A percentile compares a stretch with the other conserved stretches of the same genome.
phyloP scores from a whole-genome alignment of 441 rosid genomes.

The Corymbia calophylla region DNA sequence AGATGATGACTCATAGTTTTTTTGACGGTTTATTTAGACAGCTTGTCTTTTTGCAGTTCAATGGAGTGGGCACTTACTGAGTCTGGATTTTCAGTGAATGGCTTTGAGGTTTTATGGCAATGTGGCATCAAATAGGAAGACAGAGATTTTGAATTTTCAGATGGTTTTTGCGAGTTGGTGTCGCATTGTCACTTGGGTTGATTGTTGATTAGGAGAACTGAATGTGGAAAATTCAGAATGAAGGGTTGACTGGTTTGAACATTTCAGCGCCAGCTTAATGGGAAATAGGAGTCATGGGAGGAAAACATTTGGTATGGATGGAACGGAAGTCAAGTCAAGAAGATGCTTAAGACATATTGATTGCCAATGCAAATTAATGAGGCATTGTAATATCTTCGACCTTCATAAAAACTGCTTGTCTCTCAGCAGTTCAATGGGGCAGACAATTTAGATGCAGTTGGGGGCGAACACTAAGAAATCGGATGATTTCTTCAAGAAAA shows the following conservation, averaged over 20 bases:
- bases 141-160: neutral
- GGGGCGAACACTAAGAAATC: neutral
- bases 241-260: neutral
- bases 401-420: neutral
- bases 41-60: neutral
- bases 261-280: neutral
- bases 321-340: neutral
- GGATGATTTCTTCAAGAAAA: neutral
- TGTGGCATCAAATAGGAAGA: neutral
- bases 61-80: neutral
- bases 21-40: neutral
- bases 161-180: neutral
- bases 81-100: neutral
- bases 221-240: neutral
- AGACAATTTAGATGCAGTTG: neutral
- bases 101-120: neutral
- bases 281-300: neutral
- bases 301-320: neutral
- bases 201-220: neutral
- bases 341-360: neutral
- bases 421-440: neutral
- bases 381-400: neutral
- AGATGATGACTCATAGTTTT: neutral
- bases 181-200: neutral
- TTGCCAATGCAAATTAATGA: neutral